phyloP scores from a whole-genome alignment of 768 basidiomycete species.

The Boletellus ananiceps region DNA sequence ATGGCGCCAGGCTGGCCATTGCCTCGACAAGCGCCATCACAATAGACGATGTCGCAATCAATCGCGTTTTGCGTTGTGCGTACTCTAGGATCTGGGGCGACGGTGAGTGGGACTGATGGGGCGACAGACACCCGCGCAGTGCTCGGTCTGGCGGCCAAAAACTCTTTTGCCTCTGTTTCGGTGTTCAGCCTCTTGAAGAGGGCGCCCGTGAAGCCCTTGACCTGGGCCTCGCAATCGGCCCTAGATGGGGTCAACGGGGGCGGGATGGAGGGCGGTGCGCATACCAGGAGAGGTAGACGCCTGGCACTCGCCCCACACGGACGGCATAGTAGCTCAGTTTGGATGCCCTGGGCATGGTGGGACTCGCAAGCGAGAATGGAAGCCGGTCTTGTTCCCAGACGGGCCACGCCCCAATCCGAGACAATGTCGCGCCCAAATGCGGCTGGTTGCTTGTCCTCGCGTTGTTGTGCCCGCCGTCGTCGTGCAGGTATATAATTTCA shows the following conservation, averaged over 20 bases:
- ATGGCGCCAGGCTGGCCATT: conserved; percentile 66
- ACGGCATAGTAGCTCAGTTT: conserved; percentile 72
- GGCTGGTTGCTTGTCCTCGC: conserved; percentile 27
- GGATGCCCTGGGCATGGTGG: conserved; percentile 33
- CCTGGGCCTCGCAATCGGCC: conserved; percentile 67
- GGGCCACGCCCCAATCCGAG: conserved; percentile 13
- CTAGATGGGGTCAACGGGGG: conserved; percentile 36
- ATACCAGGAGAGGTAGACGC: conserved; percentile 72
- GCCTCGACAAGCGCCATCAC: conserved; percentile 81
- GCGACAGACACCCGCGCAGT: conserved; percentile 6
- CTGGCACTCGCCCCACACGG: conserved; percentile 53
- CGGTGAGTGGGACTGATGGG: conserved; percentile 1
- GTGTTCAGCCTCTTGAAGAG: conserved; percentile 64
- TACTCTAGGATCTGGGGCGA: background rate
- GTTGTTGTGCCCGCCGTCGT: background rate
- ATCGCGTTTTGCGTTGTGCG: conserved; percentile 23
- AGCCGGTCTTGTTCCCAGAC: conserved; percentile 15
- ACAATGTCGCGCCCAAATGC: conserved; percentile 18
- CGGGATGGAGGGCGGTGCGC: conserved; percentile 29
- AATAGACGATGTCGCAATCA: conserved; percentile 59
- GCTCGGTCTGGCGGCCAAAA: conserved; percentile 36
- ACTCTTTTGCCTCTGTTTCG: conserved; percentile 54
- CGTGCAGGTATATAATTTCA: conserved; percentile 27
- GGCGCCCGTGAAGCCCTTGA: conserved; percentile 59
- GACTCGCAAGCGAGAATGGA: background rate